Conservation (phyloP, 495 filamentous ascomycete genomes). For the Penicillium chermesinum region DNA sequence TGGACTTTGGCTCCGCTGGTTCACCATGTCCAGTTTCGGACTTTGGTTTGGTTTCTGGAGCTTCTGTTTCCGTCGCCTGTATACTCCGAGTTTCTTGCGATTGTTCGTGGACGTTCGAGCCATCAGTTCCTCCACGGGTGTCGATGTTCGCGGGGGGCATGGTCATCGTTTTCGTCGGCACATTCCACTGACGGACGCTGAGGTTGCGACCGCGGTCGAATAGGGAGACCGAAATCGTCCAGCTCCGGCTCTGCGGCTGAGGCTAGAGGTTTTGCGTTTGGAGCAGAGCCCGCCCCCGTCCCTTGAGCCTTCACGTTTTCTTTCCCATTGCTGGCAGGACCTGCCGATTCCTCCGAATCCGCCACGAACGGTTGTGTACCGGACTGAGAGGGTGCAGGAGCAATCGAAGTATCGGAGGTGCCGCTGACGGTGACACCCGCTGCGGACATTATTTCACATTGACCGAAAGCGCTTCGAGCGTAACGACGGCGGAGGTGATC, state of each 20-base stretch:
- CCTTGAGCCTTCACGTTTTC: not conserved
- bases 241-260: conserved; percentile 20
- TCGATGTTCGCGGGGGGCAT: conserved; percentile 20
- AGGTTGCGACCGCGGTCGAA: conserved; percentile 27
- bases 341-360: conserved; percentile 5
- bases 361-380: conserved; percentile 9
- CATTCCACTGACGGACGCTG: conserved; percentile 12
- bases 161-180: conserved; percentile 16
- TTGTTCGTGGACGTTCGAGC: not conserved
- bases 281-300: not conserved
- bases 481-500: not conserved
- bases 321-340: conserved; percentile 9
- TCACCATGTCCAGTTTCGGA: not conserved
- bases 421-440: conserved; percentile 17
- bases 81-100: conserved; percentile 5
- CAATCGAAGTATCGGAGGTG: conserved; percentile 13
- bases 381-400: conserved; percentile 8
- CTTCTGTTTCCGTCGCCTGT: not conserved
- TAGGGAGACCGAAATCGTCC: conserved; percentile 46
- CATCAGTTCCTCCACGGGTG: not conserved
- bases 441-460: conserved; percentile 30
- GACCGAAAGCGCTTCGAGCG: conserved; percentile 12
- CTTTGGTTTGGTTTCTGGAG: not conserved
- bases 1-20: not conserved
- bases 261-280: conserved; percentile 3